Conservation (phyloP, 257 asterid genomes). For the Solanum microdontum region DNA sequence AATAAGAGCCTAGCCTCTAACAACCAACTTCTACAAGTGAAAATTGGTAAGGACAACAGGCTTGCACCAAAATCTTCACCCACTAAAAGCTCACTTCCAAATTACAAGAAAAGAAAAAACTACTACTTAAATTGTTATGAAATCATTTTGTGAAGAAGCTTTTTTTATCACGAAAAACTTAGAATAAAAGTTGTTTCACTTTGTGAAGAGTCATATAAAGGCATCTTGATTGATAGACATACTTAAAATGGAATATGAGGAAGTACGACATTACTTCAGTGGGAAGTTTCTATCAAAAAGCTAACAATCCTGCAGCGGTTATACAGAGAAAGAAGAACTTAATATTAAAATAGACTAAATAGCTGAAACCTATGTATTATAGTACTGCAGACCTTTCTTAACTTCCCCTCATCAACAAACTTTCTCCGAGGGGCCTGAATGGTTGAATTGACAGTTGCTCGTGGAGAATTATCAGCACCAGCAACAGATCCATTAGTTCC, state of each 20-base stretch:
- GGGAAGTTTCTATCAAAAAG: background rate
- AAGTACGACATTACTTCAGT: background rate
- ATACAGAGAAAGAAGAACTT: background rate
- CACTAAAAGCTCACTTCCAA: background rate
- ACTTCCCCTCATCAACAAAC: constrained; percentile 89
- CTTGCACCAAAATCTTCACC: background rate
- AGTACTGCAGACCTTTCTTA: constrained; percentile 59
- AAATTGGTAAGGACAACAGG: background rate
- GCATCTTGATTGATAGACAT: background rate
- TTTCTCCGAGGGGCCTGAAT: constrained; percentile 85
- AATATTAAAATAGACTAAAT: background rate
- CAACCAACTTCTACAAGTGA: background rate
- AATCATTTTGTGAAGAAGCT: background rate
- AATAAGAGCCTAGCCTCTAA: background rate
- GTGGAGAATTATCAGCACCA: constrained; percentile 66
- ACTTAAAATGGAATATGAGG: background rate
- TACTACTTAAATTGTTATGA: background rate
- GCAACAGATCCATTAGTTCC: constrained; percentile 46
- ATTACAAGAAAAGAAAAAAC: background rate
- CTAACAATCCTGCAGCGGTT: background rate
- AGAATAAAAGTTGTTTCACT: background rate
- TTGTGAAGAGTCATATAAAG: background rate
- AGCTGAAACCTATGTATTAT: background rate
- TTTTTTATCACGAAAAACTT: too few relatives aligned
- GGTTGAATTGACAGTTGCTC: constrained; percentile 47